Base-by-base conservation (phyloP, 2,329 filamentous ascomycete genomes). In the Hymenoscyphus fraxineus region DNA sequence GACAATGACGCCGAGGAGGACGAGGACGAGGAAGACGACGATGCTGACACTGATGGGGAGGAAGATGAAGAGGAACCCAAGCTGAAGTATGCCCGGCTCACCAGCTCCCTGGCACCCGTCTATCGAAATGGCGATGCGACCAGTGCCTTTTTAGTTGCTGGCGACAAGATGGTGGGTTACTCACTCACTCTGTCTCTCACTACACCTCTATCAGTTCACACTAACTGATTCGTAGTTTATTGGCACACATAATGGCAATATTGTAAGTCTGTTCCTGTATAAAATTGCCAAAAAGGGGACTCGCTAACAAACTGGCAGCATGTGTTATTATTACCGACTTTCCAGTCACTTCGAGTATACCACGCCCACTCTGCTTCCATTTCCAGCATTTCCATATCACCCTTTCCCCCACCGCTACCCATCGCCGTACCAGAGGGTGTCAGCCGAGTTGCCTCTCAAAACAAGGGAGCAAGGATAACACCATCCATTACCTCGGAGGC, bases 71-170 rank as follows among this genome's bases (percentile, higher is more conserved):
- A 98, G 19, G 94, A 98, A 78, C 96, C 95, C 35, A 90, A 89
- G 74, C 85, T 99, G 72, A 99, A 99, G 78, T 97, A 97, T 76
- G 90, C 89, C 60, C 89, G 92, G 59, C 79, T 98, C 70, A 98
- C 95, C 7, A 89, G 88, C 66, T 88, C 89, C 72, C 80, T 99
- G 66, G 87, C 85, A 32, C 81, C 89, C 55, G 85, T 97, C 40
- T 99, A 99, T 79, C 88, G 93, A 65, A 97, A 96, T 79, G 93
- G 92, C 71, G 95, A 99, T 83, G 92, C 93, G 71, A 97, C 94
- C 32, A 97, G 93, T 77, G 82, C 91, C 9, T 97, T 97, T 76
- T 80, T 96, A 59, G 92, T 96, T 59, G 91, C 91, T 51, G 94
- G 94, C 61, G 94, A 99, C 81, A 98, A 98, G 81, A 96, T 98